phyloP scores from a whole-genome alignment of 139 green algal species.

The Pleodorina starrii region DNA sequence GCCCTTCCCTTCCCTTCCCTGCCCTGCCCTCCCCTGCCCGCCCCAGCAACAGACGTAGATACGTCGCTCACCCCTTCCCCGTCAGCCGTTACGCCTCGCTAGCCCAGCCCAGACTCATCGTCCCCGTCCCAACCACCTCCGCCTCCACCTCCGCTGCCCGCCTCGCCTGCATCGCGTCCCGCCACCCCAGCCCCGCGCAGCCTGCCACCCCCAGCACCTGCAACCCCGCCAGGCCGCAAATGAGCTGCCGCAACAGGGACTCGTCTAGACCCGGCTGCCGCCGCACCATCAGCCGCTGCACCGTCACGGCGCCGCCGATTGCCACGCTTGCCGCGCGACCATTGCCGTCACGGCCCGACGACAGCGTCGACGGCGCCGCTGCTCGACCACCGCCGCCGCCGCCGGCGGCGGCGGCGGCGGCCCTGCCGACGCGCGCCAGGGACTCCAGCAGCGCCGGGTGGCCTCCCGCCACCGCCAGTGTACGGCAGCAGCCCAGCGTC shows the following conservation, averaged over 20 bases:
- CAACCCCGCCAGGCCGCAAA: neutral
- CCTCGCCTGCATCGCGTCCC: neutral
- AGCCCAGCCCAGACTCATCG: neutral
- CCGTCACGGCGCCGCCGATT: neutral
- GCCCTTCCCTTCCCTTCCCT: no score
- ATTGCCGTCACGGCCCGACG: no score
- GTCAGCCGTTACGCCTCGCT: neutral
- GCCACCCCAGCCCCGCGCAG: neutral
- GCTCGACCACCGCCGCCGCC: neutral
- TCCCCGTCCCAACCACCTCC: no score
- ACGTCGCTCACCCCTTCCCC: no score
- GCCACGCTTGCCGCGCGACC: neutral
- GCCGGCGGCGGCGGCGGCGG: neutral
- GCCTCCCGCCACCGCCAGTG: neutral
- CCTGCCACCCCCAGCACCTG: conserved; percentile 5
- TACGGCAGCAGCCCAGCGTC: conserved; percentile 22
- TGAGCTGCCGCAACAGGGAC: neutral
- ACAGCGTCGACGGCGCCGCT: neutral
- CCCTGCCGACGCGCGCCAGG: neutral
- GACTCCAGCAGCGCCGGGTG: neutral
- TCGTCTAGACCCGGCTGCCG: conserved; percentile 26
- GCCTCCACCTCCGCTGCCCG: neutral
- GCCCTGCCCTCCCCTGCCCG: no score
- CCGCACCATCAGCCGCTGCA: conserved; percentile 25
- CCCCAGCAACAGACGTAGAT: no score